These are phyloP conservation scores for Raphanus sativus DNA, from an alignment of 345 rosid species.

Conservation along the genomic window DNA sequence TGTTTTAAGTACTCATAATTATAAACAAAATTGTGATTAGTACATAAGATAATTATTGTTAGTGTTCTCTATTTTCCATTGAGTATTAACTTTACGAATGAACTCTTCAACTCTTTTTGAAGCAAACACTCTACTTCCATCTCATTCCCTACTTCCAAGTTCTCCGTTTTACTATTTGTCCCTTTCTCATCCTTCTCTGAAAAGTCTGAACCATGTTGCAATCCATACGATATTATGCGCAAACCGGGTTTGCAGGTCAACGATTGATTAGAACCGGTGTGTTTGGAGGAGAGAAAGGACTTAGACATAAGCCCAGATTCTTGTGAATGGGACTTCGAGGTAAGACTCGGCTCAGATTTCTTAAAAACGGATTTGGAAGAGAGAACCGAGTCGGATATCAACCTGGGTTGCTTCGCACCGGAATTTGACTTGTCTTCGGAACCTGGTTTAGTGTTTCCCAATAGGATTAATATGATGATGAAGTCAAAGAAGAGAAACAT, in stretches of 20 bases:
- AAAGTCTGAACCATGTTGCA: slow-evolving; percentile 7
- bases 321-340: slow-evolving; percentile 1
- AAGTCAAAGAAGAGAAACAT: slow-evolving; percentile 36
- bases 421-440: neutral
- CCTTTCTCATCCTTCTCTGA: slow-evolving; percentile 26
- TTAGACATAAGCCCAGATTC: neutral
- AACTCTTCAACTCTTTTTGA: slow-evolving; percentile 62
- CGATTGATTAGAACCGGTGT: slow-evolving; percentile 1
- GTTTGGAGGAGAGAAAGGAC: neutral
- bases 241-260: slow-evolving; percentile 13
- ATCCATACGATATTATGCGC: neutral
- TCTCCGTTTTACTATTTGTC: neutral
- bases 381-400: neutral
- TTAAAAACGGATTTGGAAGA: slow-evolving; percentile 1
- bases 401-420: neutral
- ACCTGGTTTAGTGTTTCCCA: slow-evolving; percentile 22
- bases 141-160: slow-evolving; percentile 11
- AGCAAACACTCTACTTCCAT: slow-evolving; percentile 44
- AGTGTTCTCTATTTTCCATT: slow-evolving; percentile 55
- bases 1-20: neutral
- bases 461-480: slow-evolving; percentile 31
- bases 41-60: slow-evolving; percentile 10
- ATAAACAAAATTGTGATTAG: slow-evolving; percentile 26
- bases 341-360: neutral
- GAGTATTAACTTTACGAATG: slow-evolving; percentile 53